Conservation (phyloP, 495 filamentous ascomycete genomes). For the Hypoxylon fragiforme region DNA sequence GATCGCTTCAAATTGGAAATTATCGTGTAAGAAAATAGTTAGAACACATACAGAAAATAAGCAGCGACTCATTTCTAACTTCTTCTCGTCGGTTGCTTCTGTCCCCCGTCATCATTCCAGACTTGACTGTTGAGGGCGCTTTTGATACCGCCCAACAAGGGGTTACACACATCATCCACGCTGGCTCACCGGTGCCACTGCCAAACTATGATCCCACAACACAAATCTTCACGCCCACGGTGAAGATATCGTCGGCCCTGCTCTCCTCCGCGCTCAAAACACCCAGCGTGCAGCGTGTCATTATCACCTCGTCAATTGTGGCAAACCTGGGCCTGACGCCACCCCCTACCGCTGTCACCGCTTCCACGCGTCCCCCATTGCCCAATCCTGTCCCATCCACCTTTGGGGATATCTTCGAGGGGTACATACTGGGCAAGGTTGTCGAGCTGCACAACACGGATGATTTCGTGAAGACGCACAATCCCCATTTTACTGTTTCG, state of each 20-base stretch:
- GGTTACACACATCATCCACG: conserved; percentile 52
- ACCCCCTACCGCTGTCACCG: conserved; percentile 12
- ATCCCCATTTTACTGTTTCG: conserved; percentile 44
- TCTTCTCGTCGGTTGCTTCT: too few species aligned
- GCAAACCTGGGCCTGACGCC: conserved; percentile 17
- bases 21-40: too few species aligned
- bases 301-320: conserved; percentile 42
- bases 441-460: conserved; percentile 41
- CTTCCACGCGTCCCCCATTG: conserved; percentile 16
- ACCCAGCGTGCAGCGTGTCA: conserved; percentile 35
- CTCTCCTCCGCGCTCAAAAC: conserved; percentile 36
- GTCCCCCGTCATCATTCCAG: conserved; percentile 46
- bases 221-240: conserved; percentile 37
- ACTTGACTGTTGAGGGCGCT: conserved; percentile 45
- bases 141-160: conserved; percentile 51
- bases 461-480: conserved; percentile 35
- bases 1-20: too few species aligned
- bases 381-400: conserved; percentile 10
- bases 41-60: too few species aligned
- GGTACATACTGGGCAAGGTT: conserved; percentile 41
- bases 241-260: conserved; percentile 28
- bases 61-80: too few species aligned
- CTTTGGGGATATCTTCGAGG: conserved; percentile 32
- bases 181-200: conserved; percentile 47
- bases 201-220: conserved; percentile 21